Conservation (phyloP, 345 rosid genomes). For the Gossypium herbaceum region DNA sequence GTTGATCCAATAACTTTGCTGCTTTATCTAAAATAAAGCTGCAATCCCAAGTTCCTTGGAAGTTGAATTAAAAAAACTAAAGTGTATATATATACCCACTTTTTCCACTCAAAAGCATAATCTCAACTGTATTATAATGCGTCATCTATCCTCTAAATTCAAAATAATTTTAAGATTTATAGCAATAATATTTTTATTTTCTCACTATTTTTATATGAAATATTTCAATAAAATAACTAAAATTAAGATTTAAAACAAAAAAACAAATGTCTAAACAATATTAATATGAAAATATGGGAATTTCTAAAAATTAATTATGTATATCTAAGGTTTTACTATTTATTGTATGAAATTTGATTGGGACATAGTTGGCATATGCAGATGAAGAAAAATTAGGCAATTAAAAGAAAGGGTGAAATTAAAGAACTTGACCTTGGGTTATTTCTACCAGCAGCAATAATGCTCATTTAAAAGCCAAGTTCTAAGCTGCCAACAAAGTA, state of each 20-base stretch:
- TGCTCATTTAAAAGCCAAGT: background rate
- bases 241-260: no score
- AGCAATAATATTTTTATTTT: no score
- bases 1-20: background rate
- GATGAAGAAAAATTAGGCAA: background rate
- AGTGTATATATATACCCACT: background rate
- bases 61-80: background rate
- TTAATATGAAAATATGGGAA: no score
- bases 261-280: no score
- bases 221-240: no score
- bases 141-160: no score
- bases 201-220: no score
- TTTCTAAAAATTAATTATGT: no score
- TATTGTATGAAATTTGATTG: background rate
- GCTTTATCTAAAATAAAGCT: background rate
- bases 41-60: slow-evolving; percentile 11
- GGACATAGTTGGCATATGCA: background rate
- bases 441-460: background rate
- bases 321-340: no score
- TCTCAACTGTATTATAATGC: background rate
- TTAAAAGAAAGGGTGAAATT: background rate
- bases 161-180: no score
- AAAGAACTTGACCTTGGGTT: background rate
- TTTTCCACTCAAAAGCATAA: background rate
- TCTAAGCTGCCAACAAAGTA: slow-evolving; percentile 5